These are phyloP conservation scores for Chimonanthus salicifolius DNA, from an alignment of 164 flowering plant species.

Conservation along the genomic window DNA sequence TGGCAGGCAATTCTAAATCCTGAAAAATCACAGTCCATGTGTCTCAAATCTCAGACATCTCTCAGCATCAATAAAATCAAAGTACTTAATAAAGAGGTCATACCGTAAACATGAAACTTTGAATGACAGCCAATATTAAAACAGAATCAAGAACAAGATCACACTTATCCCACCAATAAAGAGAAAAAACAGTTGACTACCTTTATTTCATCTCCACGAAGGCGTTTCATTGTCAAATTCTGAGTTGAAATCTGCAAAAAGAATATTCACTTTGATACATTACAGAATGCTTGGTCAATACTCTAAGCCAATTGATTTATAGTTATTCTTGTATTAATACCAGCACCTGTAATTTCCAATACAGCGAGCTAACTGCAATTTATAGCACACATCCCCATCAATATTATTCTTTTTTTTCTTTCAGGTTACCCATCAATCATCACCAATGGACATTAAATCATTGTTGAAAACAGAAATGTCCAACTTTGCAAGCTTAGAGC, in stretches of 20 bases:
- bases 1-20: too few relatives aligned
- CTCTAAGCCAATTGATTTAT: background rate
- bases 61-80: background rate
- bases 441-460: too few relatives aligned
- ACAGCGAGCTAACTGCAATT: too few relatives aligned
- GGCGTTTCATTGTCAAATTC: conserved; percentile 82
- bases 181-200: conserved; percentile 25
- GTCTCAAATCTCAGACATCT: background rate
- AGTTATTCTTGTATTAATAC: too few relatives aligned
- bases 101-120: background rate
- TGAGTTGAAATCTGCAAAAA: conserved; percentile 66
- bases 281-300: background rate
- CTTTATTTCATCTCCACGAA: conserved; percentile 88
- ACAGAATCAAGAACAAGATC: background rate
- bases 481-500: background rate
- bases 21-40: too few relatives aligned
- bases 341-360: too few relatives aligned
- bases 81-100: background rate
- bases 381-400: too few relatives aligned
- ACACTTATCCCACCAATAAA: background rate
- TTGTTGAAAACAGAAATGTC: background rate
- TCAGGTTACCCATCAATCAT: too few relatives aligned
- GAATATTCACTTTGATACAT: background rate
- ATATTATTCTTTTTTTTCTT: too few relatives aligned
- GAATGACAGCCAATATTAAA: background rate